Percentiles rank a stretch among this genome's conserved stretches.
phyloP scores from a whole-genome alignment of 768 basidiomycete genomes.

The Pleurotus tuoliensis region DNA sequence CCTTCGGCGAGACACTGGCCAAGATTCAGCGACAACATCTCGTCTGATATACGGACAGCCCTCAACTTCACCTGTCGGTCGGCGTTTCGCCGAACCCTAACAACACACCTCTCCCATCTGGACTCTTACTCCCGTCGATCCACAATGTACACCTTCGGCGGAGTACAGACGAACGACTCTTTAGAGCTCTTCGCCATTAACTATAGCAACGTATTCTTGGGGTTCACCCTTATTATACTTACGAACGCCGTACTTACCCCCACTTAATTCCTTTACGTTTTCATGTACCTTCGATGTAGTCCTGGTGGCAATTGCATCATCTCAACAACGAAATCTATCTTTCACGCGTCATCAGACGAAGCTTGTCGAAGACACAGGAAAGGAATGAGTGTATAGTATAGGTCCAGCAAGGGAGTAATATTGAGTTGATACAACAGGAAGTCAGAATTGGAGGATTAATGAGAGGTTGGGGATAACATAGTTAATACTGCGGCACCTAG shows the following conservation, averaged over 20 bases:
- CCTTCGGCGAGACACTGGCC: slow-evolving; percentile 19
- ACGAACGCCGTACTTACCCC: neutral
- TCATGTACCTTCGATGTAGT: neutral
- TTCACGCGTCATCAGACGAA: neutral
- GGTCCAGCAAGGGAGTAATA: neutral
- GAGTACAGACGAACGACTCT: neutral
- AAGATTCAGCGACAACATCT: slow-evolving; percentile 15
- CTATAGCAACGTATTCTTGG: too few relatives aligned
- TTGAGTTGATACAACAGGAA: neutral
- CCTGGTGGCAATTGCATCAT: neutral
- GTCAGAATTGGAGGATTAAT: neutral
- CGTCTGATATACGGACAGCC: neutral
- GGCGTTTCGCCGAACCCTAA: neutral
- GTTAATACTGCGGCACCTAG: neutral
- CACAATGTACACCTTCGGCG: neutral
- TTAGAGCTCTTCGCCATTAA: neutral
- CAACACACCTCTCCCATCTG: neutral
- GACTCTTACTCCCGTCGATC: neutral
- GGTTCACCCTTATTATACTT: neutral
- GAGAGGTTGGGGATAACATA: neutral
- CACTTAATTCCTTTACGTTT: neutral
- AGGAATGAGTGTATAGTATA: neutral
- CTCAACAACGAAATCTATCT: neutral
- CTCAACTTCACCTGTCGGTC: neutral
- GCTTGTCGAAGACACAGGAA: neutral